Percentiles rank a stretch among this genome's conserved stretches.
These are phyloP conservation scores for Colletotrichum falcatum DNA, from an alignment of 2,329 filamentous ascomycete species.

Conservation along the genomic window DNA sequence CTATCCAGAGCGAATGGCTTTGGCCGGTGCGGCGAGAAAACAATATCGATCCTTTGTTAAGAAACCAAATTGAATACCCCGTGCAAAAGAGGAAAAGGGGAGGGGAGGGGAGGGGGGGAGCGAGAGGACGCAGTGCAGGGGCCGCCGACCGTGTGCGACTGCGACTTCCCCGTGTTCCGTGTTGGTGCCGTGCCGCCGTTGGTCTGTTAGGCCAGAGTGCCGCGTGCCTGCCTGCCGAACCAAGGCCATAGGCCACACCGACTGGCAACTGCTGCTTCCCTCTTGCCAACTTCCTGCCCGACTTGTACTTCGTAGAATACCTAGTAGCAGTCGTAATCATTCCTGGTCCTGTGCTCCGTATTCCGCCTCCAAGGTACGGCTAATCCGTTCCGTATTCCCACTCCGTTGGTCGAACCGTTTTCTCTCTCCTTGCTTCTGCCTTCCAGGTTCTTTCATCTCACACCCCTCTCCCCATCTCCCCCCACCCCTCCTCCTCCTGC, in stretches of 20 bases:
- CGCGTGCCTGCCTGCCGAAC: background rate
- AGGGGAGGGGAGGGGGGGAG: background rate
- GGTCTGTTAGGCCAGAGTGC: background rate
- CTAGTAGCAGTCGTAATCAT: background rate
- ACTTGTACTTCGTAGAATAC: too few relatives aligned
- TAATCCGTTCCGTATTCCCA: background rate
- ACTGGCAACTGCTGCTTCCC: background rate
- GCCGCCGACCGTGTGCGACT: constrained; percentile 31
- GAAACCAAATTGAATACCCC: background rate
- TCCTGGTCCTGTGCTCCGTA: background rate
- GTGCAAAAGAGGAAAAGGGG: background rate
- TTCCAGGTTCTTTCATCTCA: background rate
- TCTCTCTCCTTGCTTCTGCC: background rate
- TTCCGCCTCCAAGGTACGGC: too few relatives aligned
- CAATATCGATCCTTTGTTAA: background rate
- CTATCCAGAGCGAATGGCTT: background rate
- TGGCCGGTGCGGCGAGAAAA: background rate
- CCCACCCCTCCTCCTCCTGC: too few relatives aligned
- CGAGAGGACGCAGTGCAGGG: background rate
- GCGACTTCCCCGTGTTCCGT: constrained; percentile 6
- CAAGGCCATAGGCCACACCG: background rate
- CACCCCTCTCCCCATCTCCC: background rate
- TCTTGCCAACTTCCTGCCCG: background rate
- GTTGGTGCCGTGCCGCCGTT: constrained; percentile 10
- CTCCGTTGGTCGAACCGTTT: too few relatives aligned